Conservation (phyloP, 768 basidiomycete species). For the Hericium rajendrae region DNA sequence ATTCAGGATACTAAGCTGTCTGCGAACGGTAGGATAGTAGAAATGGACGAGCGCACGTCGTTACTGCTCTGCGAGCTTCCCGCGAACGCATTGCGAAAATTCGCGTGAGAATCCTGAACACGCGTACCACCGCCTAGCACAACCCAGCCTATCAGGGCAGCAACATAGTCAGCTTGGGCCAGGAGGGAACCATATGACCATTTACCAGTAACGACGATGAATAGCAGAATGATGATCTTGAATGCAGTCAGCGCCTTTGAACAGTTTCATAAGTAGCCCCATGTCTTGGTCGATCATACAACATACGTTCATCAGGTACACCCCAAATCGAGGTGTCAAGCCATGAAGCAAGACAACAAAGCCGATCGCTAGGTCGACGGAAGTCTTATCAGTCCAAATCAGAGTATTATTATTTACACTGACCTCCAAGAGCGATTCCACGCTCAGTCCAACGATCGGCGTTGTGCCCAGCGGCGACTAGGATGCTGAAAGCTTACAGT, state of each 20-base stretch:
- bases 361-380: conserved; percentile 30
- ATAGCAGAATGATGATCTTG: conserved; percentile 34
- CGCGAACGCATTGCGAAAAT: conserved; percentile 48
- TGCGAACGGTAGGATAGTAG: background rate
- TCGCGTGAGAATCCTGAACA: conserved; percentile 43
- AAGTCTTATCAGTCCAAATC: too few relatives aligned
- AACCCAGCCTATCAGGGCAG: conserved; percentile 34
- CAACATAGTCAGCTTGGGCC: too few relatives aligned
- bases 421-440: background rate
- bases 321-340: conserved; percentile 36
- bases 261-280: background rate
- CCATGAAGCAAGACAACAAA: conserved; percentile 46
- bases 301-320: conserved; percentile 45
- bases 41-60: conserved; percentile 23
- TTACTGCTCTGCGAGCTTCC: conserved; percentile 47
- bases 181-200: too few relatives aligned
- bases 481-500: background rate
- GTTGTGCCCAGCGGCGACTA: background rate
- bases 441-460: background rate
- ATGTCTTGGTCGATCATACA: background rate
- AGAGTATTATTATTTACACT: background rate
- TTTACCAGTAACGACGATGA: conserved; percentile 42
- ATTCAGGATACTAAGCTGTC: background rate
- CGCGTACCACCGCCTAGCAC: conserved; percentile 50
- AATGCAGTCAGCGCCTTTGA: conserved; percentile 31